Percentiles rank a stretch among this genome's conserved stretches.
phyloP scores from a whole-genome alignment of 1,284 basidiomycete species.

The Cryptococcus maquisensis region DNA sequence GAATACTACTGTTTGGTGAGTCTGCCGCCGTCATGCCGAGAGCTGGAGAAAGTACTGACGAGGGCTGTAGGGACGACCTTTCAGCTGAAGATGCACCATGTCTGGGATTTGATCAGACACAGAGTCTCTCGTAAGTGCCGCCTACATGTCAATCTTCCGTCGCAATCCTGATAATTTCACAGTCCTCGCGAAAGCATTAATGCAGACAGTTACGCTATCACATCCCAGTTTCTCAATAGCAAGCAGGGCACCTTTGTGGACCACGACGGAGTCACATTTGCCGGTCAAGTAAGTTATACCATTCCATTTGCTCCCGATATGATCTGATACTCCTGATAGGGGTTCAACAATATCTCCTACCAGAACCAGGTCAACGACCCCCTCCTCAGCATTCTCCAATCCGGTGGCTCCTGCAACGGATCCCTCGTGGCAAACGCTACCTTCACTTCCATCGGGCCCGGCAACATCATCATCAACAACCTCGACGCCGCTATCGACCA shows the following conservation, averaged over 20 bases:
- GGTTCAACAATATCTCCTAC: slow-evolving; percentile 34
- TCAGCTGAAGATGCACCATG: slow-evolving; percentile 2
- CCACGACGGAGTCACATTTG: slow-evolving; percentile 15
- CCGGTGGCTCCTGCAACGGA: slow-evolving; percentile 18
- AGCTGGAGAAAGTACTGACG: background rate
- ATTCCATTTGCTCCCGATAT: background rate
- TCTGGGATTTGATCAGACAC: slow-evolving; percentile 21
- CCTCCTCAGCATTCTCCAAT: slow-evolving; percentile 25
- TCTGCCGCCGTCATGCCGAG: too few species aligned
- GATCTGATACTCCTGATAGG: slow-evolving; percentile 13
- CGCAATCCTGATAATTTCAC: background rate
- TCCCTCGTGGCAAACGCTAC: slow-evolving; percentile 21
- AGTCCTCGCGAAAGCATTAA: slow-evolving; percentile 30
- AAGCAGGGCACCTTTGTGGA: slow-evolving; percentile 19
- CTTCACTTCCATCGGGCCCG: slow-evolving; percentile 22
- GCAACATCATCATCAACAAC: slow-evolving; percentile 41
- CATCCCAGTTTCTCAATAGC: slow-evolving; percentile 21
- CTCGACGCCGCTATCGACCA: slow-evolving; percentile 36
- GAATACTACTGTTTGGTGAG: slow-evolving; percentile 7
- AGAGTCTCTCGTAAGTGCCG: slow-evolving; percentile 13
- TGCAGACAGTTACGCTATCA: slow-evolving; percentile 14
- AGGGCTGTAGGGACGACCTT: slow-evolving; percentile 10
- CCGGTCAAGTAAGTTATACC: slow-evolving; percentile 20
- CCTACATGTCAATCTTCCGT: background rate
- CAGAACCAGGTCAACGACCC: slow-evolving; percentile 38